These are phyloP conservation scores for Penicillium janthinellum DNA, from an alignment of 2,329 filamentous ascomycete genomes.

Conservation along the genomic window DNA sequence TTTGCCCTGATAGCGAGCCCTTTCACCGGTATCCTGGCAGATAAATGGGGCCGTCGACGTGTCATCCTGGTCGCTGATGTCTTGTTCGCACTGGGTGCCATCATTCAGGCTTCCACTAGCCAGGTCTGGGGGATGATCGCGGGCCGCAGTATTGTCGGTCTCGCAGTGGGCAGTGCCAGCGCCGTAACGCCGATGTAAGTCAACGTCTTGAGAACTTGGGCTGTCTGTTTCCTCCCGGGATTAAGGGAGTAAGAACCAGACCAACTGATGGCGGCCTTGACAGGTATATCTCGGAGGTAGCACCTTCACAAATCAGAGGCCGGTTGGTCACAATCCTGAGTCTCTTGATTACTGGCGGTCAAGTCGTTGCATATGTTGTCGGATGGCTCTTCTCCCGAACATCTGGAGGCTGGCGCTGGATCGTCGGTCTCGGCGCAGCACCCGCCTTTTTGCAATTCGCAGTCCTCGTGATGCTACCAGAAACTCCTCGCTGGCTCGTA, in stretches of 20 bases:
- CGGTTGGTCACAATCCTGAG: constrained; percentile 79
- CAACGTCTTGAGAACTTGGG: neutral
- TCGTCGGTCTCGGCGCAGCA: constrained; percentile 81
- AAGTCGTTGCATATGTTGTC: constrained; percentile 83
- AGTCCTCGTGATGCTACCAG: constrained; percentile 73
- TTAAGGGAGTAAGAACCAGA: neutral
- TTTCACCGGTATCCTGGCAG: constrained; percentile 55
- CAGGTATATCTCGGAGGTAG: constrained; percentile 80
- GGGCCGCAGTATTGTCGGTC: constrained; percentile 50
- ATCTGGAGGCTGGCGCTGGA: constrained; percentile 77
- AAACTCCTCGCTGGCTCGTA: constrained; percentile 87
- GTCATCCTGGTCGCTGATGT: constrained; percentile 52
- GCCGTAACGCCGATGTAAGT: constrained; percentile 74
- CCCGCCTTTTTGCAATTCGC: constrained; percentile 73
- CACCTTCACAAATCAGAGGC: constrained; percentile 74
- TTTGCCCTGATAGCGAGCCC: constrained; percentile 61
- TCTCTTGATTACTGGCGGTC: constrained; percentile 82
- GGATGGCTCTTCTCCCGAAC: constrained; percentile 73
- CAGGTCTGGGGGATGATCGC: constrained; percentile 50
- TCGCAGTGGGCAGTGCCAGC: constrained; percentile 56
- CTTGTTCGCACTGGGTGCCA: constrained; percentile 48
- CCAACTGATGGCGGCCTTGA: constrained; percentile 4
- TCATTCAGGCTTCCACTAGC: constrained; percentile 45
- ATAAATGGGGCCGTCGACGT: constrained; percentile 50
- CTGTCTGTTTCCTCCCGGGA: neutral